Percentiles rank a stretch among this genome's conserved stretches.
Evolutionary conservation across 495 filamentous ascomycete species (phyloP).

Genomic region (Geoglossum glabrum): DNA sequence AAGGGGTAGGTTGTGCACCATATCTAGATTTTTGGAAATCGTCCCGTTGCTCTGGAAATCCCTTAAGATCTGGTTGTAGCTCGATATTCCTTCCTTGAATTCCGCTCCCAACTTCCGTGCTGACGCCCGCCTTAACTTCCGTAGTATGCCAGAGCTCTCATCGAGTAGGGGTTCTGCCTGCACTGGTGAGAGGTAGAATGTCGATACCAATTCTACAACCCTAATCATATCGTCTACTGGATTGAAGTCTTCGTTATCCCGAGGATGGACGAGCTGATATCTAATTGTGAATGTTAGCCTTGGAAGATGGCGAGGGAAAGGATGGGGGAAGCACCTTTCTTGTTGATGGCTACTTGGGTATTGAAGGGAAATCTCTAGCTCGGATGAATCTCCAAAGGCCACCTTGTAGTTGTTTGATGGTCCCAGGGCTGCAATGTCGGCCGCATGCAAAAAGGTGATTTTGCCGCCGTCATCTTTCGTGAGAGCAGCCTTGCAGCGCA

Average conservation of each 20-base stretch:
- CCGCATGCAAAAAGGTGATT: conserved; percentile 43
- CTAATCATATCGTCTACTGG: conserved; percentile 67
- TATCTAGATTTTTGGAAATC: conserved; percentile 46
- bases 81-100: conserved; percentile 46
- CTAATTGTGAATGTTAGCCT: conserved; percentile 18
- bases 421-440: conserved; percentile 36
- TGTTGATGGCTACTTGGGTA: conserved; percentile 51
- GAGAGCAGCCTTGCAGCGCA: background rate
- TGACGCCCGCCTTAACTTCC: conserved; percentile 47
- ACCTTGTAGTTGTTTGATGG: conserved; percentile 26
- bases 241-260: conserved; percentile 60
- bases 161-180: conserved; percentile 46
- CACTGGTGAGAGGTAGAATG: conserved; percentile 50
- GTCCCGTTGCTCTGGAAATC: conserved; percentile 39
- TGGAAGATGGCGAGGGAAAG: background rate
- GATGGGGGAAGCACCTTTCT: conserved; percentile 34
- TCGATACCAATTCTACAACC: conserved; percentile 51
- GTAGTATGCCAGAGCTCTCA: conserved; percentile 49
- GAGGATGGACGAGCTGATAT: conserved; percentile 58
- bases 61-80: conserved; percentile 53
- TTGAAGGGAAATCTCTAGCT: conserved; percentile 23
- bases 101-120: conserved; percentile 41
- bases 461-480: conserved; percentile 29
- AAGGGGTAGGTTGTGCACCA: conserved; percentile 40
- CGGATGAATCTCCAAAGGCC: conserved; percentile 18